Evolutionary conservation across 148 eudicot genomes (phyloP), one percentile per base, ranked within the genome.

Genomic region (Agrostemma githago): DNA sequence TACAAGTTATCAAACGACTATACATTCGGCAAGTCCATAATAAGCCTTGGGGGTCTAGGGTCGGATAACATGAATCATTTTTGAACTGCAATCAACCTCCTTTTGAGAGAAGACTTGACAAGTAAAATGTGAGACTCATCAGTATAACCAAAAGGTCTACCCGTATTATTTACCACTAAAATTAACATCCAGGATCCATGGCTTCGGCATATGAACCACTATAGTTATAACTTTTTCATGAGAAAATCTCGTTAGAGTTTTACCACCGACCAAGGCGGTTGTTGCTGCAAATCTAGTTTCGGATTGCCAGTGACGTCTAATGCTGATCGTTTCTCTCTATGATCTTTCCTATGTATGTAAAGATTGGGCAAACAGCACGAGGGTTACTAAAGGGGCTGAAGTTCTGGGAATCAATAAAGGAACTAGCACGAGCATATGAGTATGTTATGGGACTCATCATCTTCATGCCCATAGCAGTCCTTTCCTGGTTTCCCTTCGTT

Each of bases 401-500:
- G 26, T 73, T 88, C 8, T 95, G 98, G 98, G 97, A 95, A 58
- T 90, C 98, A 1, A 81, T 95, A 11, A 87, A 88, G 88, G 98
- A 95, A 86, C 82, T 95, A 63, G 91, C 81, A n/a, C 83, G 98
- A 85, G 96, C 92, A 38, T 95, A 86, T 60, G 98, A 95, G 68
- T 90, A 85, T 54, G 77, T 95, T 58, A 92, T 95, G 97, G 97
- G 97, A 66, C 72, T 95, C 17, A 40, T 84, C 53, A 84, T 92
- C 73, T 90, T 92, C 86, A 89, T 82, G 83, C 97, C 98, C 12
- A 78, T 92, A 61, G 97, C 88, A 44, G 84, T 95, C 19, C 79
- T 95, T 2, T 90, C 98, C 2, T 95, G 98, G 98, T 92, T 95
- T 75, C 96, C 98, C 8, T 92, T 92, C 58, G 91, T 95, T 37